These are phyloP conservation scores for Magnusiomyces fungicola DNA, from an alignment of 1,139 yeast genomes.

Conservation along the genomic window DNA sequence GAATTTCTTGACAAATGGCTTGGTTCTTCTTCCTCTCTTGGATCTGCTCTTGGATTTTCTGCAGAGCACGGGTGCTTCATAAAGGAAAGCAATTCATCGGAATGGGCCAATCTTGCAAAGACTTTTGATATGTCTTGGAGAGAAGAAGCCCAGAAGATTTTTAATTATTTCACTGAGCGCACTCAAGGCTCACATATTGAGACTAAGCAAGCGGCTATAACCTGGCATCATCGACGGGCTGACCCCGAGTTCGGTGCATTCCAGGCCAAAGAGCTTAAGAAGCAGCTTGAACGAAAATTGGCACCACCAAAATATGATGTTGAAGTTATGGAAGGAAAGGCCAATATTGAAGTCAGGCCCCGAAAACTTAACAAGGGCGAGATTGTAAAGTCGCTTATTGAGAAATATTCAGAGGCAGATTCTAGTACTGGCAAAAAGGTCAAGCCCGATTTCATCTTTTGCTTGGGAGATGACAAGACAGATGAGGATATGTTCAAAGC, in stretches of 20 bases:
- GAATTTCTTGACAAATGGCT: slow-evolving; percentile 83
- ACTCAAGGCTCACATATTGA: slow-evolving; percentile 91
- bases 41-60: slow-evolving; percentile 57
- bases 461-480: slow-evolving; percentile 92
- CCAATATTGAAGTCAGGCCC: slow-evolving; percentile 94
- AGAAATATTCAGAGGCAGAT: slow-evolving; percentile 2
- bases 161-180: slow-evolving; percentile 66
- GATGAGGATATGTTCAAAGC: slow-evolving; percentile 96
- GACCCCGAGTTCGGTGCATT: slow-evolving; percentile 88
- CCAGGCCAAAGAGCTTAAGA: slow-evolving; percentile 71
- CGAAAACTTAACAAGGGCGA: slow-evolving; percentile 93
- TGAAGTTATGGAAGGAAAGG: slow-evolving; percentile 97
- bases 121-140: slow-evolving; percentile 94
- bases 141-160: slow-evolving; percentile 62
- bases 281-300: slow-evolving; percentile 54
- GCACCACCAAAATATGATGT: slow-evolving; percentile 63
- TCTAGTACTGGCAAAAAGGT: not conserved
- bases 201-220: slow-evolving; percentile 82
- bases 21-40: slow-evolving; percentile 38
- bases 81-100: slow-evolving; percentile 50
- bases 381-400: slow-evolving; percentile 72
- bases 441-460: slow-evolving; percentile 76
- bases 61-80: slow-evolving; percentile 98
- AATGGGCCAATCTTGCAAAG: slow-evolving; percentile 83
- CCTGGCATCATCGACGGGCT: slow-evolving; percentile 96